Evolutionary conservation across 2,329 filamentous ascomycete species (phyloP).

Genomic region (Aspergillus persii): DNA sequence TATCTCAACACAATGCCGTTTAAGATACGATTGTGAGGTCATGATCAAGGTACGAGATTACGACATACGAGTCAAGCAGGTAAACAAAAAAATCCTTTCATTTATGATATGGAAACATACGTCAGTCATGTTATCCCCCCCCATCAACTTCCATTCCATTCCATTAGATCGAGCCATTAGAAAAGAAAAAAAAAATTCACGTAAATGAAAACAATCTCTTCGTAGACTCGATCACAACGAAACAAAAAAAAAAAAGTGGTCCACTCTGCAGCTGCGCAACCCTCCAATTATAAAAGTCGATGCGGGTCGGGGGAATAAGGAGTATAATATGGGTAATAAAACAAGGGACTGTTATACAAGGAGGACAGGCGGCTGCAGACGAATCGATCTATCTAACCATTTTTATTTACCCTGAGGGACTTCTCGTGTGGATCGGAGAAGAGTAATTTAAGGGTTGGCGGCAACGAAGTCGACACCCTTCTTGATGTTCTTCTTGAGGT

Average conservation of each 20-base stretch:
- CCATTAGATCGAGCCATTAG: not conserved
- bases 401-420: not conserved
- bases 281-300: slow-evolving; percentile 22
- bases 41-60: too few species aligned
- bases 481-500: slow-evolving; percentile 73
- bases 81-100: not conserved
- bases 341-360: slow-evolving; percentile 28
- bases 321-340: not conserved
- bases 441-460: slow-evolving; percentile 50
- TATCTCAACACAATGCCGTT: too few species aligned
- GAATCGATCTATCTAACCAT: slow-evolving; percentile 2
- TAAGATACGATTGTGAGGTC: too few species aligned
- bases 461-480: slow-evolving; percentile 70
- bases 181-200: not conserved
- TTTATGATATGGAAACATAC: not conserved
- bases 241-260: not conserved
- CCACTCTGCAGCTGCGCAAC: slow-evolving; percentile 19
- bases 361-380: slow-evolving; percentile 21
- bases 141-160: not conserved
- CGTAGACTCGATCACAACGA: not conserved
- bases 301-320: slow-evolving; percentile 12
- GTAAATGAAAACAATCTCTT: slow-evolving; percentile 5
- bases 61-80: too few species aligned
- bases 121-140: not conserved
- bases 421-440: slow-evolving; percentile 4